Base-by-base conservation (phyloP, 805 yeast species). In the Starmerella apis region DNA sequence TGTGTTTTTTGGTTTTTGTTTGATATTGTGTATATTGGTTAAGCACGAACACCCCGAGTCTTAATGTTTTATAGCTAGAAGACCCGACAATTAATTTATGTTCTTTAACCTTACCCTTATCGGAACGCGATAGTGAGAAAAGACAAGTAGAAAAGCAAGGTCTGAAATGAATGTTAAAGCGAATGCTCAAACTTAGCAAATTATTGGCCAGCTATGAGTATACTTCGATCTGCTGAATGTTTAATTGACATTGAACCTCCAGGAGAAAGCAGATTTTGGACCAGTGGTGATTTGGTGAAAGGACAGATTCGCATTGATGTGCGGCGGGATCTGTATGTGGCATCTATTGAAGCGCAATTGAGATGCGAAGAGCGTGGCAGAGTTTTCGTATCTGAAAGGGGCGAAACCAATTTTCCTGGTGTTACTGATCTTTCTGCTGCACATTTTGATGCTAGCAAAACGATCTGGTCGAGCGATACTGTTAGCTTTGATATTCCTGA, bases 321-420 rank as follows among this genome's bases (percentile, higher is more conserved):
- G 13, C 44, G 33, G 19, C 46, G 56, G 3, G 56, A 53, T 9
- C 16, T 50, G 4, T 35, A 47, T 9, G 51, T 50, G 3, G 48
- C 41, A 18, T 41, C 49, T 5, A 36, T 53, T 8, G 46, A 37
- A 20, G 49, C 50, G 11, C 51, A 38, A 19, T 23, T 53, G 30
- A 9, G 27, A n/a, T 50, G 56, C 36, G 51, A 46, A 25, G 56
- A 53, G 13, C 50, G 50, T 8, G 54, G 51, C 16, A 44, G 51
- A n/a, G 39, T 41, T 1, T 47, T 32, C 20, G 13, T 13, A 10
- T 32, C 39, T 3, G 51, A 50, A 5, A 22, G 36, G 22, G 36
- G 20, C 16, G 53, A 50, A 10, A 18, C 25, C 9, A 27, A 28
- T 18, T 42, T 20, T 19, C 25, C 35, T 10, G 32, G 24, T 23